A percentile compares a stretch with the other conserved stretches of the same genome.
Conservation (phyloP, 2,329 filamentous ascomycete species). For the Talaromyces sp. region DNA sequence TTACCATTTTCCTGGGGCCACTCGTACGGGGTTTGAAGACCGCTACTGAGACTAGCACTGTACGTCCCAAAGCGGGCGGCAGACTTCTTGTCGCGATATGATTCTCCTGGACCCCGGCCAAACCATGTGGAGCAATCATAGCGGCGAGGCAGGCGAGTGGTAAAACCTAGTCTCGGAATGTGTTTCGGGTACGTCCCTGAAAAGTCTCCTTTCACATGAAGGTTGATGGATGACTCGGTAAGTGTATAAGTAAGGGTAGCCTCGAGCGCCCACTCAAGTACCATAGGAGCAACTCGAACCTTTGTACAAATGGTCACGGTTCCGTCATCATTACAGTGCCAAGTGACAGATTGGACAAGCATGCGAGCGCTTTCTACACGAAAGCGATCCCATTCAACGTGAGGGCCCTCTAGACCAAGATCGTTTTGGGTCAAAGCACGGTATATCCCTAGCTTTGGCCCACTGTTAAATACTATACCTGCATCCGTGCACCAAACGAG, state of each 20-base stretch:
- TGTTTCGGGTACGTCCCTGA: constrained; percentile 28
- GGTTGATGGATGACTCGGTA: constrained; percentile 14
- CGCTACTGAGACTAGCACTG: constrained; percentile 12
- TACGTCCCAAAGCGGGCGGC: constrained; percentile 25
- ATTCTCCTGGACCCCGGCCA: constrained; percentile 27
- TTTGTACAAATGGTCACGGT: constrained; percentile 19
- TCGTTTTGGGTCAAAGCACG: constrained; percentile 35
- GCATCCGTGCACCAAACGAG: constrained; percentile 25
- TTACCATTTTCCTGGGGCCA: constrained; percentile 28
- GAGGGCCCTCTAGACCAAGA: constrained; percentile 31
- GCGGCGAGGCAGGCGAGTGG: constrained; percentile 18
- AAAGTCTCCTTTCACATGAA: constrained; percentile 23
- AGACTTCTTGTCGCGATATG: constrained; percentile 27
- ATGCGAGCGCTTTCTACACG: constrained; percentile 13
- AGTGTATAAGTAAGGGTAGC: constrained; percentile 21
- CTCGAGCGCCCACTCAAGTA: constrained; percentile 26
- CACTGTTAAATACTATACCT: constrained; percentile 34
- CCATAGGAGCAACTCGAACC: constrained; percentile 23
- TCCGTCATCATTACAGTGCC: not conserved
- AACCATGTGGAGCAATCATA: constrained; percentile 24
- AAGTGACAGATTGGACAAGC: constrained; percentile 15
- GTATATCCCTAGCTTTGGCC: constrained; percentile 50
- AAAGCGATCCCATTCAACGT: constrained; percentile 26
- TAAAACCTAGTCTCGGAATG: constrained; percentile 23
- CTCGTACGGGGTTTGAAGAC: constrained; percentile 28